phyloP scores from a whole-genome alignment of 2,329 filamentous ascomycete species.

The Hypoxylon sp. region DNA sequence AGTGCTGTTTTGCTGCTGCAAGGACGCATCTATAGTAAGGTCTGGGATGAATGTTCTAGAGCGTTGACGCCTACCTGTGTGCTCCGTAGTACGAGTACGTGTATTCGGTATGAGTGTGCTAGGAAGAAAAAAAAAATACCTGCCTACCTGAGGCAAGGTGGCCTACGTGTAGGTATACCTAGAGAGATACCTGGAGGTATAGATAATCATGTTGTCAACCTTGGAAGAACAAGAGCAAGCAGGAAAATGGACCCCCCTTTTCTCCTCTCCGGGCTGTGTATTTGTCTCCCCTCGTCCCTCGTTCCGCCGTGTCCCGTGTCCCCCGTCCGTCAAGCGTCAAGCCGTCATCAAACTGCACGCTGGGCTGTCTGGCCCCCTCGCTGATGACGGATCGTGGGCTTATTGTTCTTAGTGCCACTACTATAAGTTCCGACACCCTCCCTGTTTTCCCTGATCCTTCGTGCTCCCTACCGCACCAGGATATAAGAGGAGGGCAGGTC shows the following conservation, averaged over 20 bases:
- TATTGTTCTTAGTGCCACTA: constrained; percentile 35
- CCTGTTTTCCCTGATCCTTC: constrained; percentile 33
- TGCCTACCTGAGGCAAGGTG: no score
- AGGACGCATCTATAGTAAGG: constrained; percentile 29
- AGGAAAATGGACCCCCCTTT: not conserved
- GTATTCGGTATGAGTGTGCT: constrained; percentile 12
- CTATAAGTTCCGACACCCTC: constrained; percentile 42
- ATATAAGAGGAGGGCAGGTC: constrained; percentile 33
- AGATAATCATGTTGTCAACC: not conserved
- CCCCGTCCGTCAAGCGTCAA: constrained; percentile 26
- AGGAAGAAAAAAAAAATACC: no score
- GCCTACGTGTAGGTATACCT: no score
- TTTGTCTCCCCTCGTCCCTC: constrained; percentile 28
- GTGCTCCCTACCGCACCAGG: constrained; percentile 34
- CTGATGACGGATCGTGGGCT: constrained; percentile 37
- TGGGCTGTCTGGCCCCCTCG: constrained; percentile 33
- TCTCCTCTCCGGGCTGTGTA: constrained; percentile 39
- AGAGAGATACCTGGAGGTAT: no score
- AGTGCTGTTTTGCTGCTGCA: constrained; percentile 22
- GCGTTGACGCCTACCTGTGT: constrained; percentile 30
- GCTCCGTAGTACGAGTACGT: constrained; percentile 34
- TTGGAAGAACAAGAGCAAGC: not conserved
- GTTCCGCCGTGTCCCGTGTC: constrained; percentile 6
- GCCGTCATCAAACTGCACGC: constrained; percentile 26
- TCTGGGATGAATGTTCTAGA: constrained; percentile 33